These are phyloP conservation scores for Cicer judaicum DNA, from an alignment of 306 rosid genomes.

Conservation along the genomic window DNA sequence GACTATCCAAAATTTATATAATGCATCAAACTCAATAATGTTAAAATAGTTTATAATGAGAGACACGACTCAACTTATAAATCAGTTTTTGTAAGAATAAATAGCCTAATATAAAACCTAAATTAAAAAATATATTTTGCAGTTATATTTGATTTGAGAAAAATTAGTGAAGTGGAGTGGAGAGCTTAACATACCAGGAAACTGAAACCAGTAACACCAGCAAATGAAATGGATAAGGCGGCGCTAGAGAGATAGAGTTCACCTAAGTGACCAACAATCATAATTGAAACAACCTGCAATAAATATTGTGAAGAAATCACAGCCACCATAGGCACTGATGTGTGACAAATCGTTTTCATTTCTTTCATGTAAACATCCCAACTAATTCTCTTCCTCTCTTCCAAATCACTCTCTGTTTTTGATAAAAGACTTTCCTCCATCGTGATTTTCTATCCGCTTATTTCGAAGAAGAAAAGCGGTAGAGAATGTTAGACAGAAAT, in stretches of 20 bases:
- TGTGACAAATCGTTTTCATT: slow-evolving; percentile 46
- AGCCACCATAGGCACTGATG: slow-evolving; percentile 65
- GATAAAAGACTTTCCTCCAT: slow-evolving; percentile 49
- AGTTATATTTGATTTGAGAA: too few relatives aligned
- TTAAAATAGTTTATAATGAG: too few relatives aligned
- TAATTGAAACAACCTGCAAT: slow-evolving; percentile 56
- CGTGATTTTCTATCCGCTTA: background rate
- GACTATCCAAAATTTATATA: too few relatives aligned
- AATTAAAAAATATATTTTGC: too few relatives aligned
- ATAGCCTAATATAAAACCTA: too few relatives aligned
- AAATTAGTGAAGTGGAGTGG: too few relatives aligned
- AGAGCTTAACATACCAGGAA: slow-evolving; percentile 44
- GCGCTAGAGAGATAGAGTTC: slow-evolving; percentile 66
- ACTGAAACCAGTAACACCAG: slow-evolving; percentile 65
- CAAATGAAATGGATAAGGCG: slow-evolving; percentile 58
- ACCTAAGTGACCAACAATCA: slow-evolving; percentile 67
- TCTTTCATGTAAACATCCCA: slow-evolving; percentile 49
- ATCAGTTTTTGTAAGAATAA: too few relatives aligned
- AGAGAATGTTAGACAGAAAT: background rate
- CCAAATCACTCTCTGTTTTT: slow-evolving; percentile 6
- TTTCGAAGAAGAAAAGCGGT: background rate
- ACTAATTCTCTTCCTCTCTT: slow-evolving; percentile 18
- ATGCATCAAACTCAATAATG: too few relatives aligned
- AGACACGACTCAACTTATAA: too few relatives aligned
- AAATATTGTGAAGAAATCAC: slow-evolving; percentile 54